These are phyloP conservation scores for Brassica incana DNA, from an alignment of 345 rosid genomes.

Conservation along the genomic window DNA sequence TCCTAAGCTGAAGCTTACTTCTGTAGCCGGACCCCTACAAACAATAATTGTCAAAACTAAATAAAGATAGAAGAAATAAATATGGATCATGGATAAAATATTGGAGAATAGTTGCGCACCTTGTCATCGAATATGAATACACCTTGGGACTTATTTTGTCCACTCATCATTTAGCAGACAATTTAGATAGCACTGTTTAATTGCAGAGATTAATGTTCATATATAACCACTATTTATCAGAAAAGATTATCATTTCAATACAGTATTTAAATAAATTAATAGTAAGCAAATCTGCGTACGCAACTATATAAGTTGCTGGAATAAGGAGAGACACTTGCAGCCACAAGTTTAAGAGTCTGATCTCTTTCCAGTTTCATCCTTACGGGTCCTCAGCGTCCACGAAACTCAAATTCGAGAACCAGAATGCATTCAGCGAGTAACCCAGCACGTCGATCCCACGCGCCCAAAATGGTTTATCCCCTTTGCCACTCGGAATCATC, in stretches of 20 bases:
- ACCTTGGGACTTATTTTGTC: background rate
- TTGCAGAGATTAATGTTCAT: too few relatives aligned
- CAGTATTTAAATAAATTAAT: too few relatives aligned
- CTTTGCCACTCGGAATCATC: conserved; percentile 67
- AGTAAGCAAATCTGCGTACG: background rate
- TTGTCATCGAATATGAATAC: background rate
- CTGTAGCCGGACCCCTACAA: background rate
- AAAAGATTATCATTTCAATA: too few relatives aligned
- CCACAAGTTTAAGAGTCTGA: conserved; percentile 52
- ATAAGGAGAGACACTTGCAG: conserved; percentile 43
- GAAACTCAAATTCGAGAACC: too few relatives aligned
- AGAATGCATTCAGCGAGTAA: conserved; percentile 74
- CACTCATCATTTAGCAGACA: background rate
- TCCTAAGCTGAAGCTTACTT: too few relatives aligned
- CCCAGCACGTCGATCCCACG: conserved; percentile 88
- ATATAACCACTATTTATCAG: too few relatives aligned
- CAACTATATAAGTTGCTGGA: background rate
- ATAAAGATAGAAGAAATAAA: background rate
- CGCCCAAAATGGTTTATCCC: conserved; percentile 73
- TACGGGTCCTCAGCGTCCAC: conserved; percentile 37
- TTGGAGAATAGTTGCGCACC: background rate
- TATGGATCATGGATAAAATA: background rate
- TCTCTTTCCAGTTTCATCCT: conserved; percentile 53
- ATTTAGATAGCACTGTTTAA: too few relatives aligned
- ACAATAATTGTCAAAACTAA: background rate